Base-by-base conservation (phyloP, 2,329 filamentous ascomycete species). In the Phialophora macrospora region DNA sequence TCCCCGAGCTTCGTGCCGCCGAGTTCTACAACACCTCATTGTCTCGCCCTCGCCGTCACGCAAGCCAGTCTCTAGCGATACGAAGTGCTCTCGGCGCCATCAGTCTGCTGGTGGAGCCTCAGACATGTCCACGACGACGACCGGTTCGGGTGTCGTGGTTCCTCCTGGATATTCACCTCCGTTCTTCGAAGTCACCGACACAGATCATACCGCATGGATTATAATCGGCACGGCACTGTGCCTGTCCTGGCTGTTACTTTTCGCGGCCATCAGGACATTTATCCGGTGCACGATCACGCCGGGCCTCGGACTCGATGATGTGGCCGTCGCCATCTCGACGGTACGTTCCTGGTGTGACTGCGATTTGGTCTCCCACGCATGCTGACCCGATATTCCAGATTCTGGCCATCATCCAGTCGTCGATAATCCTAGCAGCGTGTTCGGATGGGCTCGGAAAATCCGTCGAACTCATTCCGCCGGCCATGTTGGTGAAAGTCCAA, bases 211-310 rank as follows among this genome's bases (percentile, higher is more conserved):
- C 11, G 78, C 76, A 11, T 74, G 75, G 68, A 72, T 80, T 11
- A 77, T 80, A 20, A 77, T 80, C 41, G 73, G 75, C 8, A 73
- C 74, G 5, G 77, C 77, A 9, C 60, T 80, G n/a, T 77, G 77
- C 2, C 71, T 80, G 60, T 73, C 74, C 14, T 64, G 77, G 6
- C 75, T 77, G 41, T 65, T 79, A 24, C 72, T 77, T 9, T 75
- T 75, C 56, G 74, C 78, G 20, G 62, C 74, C 8, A 77, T 79
- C 20, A 72, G 78, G 26, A 66, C 79, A 1, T 77, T 78, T 66
- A 75, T 78, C 63, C 75, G 77, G n/a, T 64, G 74, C 0, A 71
- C 73, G 22, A 65, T 76, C n/a, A 74, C 71, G 52, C 73, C 73
- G 34, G 74, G 73, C 9, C 78, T 75, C 68, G 76, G 75, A 4